Conservation (phyloP, 257 asterid species). For the Dorcoceras hygrometricum region DNA sequence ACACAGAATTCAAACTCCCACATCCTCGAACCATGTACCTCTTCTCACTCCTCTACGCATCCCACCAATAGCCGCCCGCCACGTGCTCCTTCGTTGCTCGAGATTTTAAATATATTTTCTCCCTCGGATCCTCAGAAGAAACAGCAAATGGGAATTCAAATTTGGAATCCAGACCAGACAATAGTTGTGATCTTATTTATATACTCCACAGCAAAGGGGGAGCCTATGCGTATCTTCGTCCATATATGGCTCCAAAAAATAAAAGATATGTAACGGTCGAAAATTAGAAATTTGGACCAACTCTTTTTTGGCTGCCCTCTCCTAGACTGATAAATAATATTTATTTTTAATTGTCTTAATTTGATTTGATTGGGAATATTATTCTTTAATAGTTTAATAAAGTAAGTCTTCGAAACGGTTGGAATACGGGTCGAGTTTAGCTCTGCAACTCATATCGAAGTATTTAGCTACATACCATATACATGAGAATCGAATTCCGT, state of each 20-base stretch:
- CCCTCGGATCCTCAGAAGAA: neutral
- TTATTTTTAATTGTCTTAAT: no score
- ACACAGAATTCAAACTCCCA: conserved; percentile 6
- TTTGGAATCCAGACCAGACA: neutral
- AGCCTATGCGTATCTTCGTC: conserved; percentile 26
- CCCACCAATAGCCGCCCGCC: neutral
- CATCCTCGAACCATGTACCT: neutral
- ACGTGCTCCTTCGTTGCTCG: neutral
- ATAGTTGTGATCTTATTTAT: no score
- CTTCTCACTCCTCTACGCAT: neutral
- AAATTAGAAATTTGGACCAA: conserved; percentile 3
- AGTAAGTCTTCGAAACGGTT: no score
- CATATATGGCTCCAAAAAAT: neutral
- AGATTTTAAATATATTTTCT: neutral
- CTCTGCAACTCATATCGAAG: no score
- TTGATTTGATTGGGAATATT: no score
- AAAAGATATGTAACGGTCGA: conserved; percentile 41
- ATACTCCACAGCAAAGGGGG: conserved; percentile 23
- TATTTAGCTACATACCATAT: no score
- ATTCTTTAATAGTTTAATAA: no score
- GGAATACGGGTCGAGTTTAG: no score
- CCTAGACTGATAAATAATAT: no score
- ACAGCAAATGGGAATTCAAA: neutral
- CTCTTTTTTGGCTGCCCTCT: neutral
- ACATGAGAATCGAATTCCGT: no score